Evolutionary conservation across 441 rosid genomes (phyloP).

Genomic region (Populus hybrid): DNA sequence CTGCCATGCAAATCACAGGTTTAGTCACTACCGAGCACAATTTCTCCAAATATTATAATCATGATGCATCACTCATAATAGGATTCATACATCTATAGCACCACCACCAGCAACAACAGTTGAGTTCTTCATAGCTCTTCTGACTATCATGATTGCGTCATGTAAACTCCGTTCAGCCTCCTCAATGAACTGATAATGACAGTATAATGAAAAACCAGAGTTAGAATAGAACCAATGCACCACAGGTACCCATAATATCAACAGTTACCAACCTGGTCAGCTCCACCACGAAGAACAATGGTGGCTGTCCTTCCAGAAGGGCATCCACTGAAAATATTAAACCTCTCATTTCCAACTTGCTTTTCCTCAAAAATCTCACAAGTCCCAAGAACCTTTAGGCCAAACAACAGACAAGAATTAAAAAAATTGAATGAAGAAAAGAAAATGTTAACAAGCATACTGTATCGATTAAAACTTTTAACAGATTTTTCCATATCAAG

Average conservation of each 20-base stretch:
- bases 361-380: constrained; percentile 95
- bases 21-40: constrained; percentile 1
- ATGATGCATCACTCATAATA: constrained; percentile 1
- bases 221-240: constrained; percentile 8
- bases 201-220: constrained; percentile 4
- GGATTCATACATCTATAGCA: constrained; percentile 85
- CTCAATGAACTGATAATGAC: constrained; percentile 75
- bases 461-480: background rate
- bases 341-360: constrained; percentile 99
- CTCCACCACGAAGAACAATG: constrained; percentile 99
- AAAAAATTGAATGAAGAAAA: background rate
- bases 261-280: constrained; percentile 75
- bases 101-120: constrained; percentile 99
- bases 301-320: constrained; percentile 93
- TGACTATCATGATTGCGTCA: constrained; percentile 99
- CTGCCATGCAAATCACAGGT: constrained; percentile 36
- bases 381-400: constrained; percentile 82
- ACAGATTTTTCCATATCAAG: constrained; percentile 10
- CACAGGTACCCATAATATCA: constrained; percentile 11
- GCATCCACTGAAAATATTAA: constrained; percentile 97
- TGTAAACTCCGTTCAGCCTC: constrained; percentile 99
- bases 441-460: background rate
- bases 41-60: background rate
- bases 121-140: constrained; percentile 96
- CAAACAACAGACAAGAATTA: constrained; percentile 22